Percentiles rank a stretch among this genome's conserved stretches.
Evolutionary conservation across 2,329 filamentous ascomycete genomes (phyloP).

Genomic region (Aspergillus novoparasiticus): DNA sequence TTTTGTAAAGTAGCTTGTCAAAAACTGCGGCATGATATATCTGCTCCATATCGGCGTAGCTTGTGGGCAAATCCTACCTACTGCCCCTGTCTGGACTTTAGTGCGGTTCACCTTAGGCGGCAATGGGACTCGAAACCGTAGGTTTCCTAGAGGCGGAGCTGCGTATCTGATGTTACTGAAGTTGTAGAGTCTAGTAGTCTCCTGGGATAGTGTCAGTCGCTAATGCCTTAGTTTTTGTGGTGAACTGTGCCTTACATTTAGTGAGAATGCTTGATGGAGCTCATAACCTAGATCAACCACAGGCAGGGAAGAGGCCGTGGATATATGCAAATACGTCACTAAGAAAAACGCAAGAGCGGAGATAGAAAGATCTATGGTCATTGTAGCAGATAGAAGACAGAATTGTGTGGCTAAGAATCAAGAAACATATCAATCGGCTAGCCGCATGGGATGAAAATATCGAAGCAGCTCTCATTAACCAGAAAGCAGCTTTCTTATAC

Average conservation of each 20-base stretch:
- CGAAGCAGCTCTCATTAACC: neutral
- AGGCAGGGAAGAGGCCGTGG: neutral
- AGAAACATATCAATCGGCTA: neutral
- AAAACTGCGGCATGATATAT: slow-evolving; percentile 23
- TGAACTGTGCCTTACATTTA: slow-evolving; percentile 19
- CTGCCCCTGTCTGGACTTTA: slow-evolving; percentile 48
- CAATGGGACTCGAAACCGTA: slow-evolving; percentile 54
- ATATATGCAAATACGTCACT: neutral
- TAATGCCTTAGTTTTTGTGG: slow-evolving; percentile 11
- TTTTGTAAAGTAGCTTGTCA: slow-evolving; percentile 18
- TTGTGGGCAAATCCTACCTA: slow-evolving; percentile 50
- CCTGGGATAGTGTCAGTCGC: slow-evolving; percentile 19
- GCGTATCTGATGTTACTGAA: slow-evolving; percentile 62
- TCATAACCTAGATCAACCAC: slow-evolving; percentile 57
- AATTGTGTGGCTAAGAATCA: neutral
- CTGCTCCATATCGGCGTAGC: slow-evolving; percentile 49
- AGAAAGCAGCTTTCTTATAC: neutral
- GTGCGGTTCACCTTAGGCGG: slow-evolving; percentile 47
- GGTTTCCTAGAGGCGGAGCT: slow-evolving; percentile 53
- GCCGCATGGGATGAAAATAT: neutral
- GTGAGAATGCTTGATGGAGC: slow-evolving; percentile 48
- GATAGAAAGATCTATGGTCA: neutral
- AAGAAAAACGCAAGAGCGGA: neutral
- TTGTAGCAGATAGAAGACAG: neutral
- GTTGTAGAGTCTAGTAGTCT: slow-evolving; percentile 51